Conservation (phyloP, 768 basidiomycete genomes). For the Serendipita vermifera region DNA sequence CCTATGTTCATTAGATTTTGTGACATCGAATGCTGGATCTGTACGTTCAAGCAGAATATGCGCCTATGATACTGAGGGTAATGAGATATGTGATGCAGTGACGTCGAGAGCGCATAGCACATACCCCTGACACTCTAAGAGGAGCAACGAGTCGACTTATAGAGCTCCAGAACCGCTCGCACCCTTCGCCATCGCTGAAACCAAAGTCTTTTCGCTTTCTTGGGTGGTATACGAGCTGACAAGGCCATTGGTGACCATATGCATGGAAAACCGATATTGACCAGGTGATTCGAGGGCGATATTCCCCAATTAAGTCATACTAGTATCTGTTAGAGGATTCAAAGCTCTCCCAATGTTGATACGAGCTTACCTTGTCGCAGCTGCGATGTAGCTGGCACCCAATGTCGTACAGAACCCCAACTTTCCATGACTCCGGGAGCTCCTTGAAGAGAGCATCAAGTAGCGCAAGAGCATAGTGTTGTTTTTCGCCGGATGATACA, state of each 20-base stretch:
- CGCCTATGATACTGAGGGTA: too few relatives aligned
- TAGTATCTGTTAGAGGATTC: slow-evolving; percentile 7
- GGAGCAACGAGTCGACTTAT: slow-evolving; percentile 26
- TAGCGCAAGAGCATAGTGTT: slow-evolving; percentile 28
- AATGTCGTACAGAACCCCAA: slow-evolving; percentile 24
- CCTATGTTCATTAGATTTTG: not conserved
- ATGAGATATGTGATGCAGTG: too few relatives aligned
- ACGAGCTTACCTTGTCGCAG: slow-evolving; percentile 1
- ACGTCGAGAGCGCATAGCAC: too few relatives aligned
- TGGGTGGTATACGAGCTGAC: slow-evolving; percentile 27
- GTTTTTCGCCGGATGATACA: slow-evolving; percentile 28
- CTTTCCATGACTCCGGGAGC: slow-evolving; percentile 23
- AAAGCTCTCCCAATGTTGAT: slow-evolving; percentile 12
- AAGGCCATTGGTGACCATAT: slow-evolving; percentile 29
- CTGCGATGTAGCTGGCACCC: slow-evolving; percentile 28
- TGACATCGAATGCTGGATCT: not conserved
- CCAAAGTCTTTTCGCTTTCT: slow-evolving; percentile 23
- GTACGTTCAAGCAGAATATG: not conserved
- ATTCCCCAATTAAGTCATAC: too few relatives aligned
- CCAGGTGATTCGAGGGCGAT: slow-evolving; percentile 21
- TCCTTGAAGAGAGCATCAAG: slow-evolving; percentile 22
- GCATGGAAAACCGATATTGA: slow-evolving; percentile 29
- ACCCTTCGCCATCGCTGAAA: slow-evolving; percentile 26
- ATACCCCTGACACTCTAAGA: slow-evolving; percentile 24
- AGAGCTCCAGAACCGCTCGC: slow-evolving; percentile 26